Conservation (phyloP, 1,284 basidiomycete species). For the Heterobasidion occidentale region DNA sequence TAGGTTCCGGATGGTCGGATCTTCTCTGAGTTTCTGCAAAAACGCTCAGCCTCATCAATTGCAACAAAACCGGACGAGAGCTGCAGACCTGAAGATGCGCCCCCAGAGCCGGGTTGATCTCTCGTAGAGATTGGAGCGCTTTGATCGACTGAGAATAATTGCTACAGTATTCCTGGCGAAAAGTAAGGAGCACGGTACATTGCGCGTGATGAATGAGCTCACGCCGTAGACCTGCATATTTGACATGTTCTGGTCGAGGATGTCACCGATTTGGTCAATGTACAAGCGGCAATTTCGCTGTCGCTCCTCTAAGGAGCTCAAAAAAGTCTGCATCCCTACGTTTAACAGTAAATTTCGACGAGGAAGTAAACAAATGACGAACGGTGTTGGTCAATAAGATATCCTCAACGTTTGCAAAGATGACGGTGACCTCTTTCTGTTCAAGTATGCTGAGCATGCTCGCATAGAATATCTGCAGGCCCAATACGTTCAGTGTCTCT, state of each 20-base stretch:
- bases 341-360: conserved; percentile 8
- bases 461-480: conserved; percentile 69
- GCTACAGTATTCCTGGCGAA: conserved; percentile 78
- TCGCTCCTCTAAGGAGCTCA: conserved; percentile 83
- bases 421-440: conserved; percentile 72
- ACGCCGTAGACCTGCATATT: conserved; percentile 79
- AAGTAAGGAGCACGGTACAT: neutral
- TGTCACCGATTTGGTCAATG: conserved; percentile 82
- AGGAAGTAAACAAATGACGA: conserved; percentile 1
- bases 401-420: conserved; percentile 93
- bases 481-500: neutral
- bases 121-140: conserved; percentile 69
- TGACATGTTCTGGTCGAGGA: conserved; percentile 67
- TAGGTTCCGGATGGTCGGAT: conserved; percentile 72
- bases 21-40: conserved; percentile 56
- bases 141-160: conserved; percentile 81
- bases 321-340: conserved; percentile 46
- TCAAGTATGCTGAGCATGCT: conserved; percentile 68
- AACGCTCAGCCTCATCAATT: conserved; percentile 2
- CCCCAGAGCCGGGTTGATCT: conserved; percentile 59
- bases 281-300: conserved; percentile 90
- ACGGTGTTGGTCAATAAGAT: conserved; percentile 84
- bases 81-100: conserved; percentile 56
- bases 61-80: neutral
- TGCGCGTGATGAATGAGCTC: conserved; percentile 11